Conservation (phyloP, 225 moss, liverwort and hornwort species). For the Marchantia polymorpha region DNA sequence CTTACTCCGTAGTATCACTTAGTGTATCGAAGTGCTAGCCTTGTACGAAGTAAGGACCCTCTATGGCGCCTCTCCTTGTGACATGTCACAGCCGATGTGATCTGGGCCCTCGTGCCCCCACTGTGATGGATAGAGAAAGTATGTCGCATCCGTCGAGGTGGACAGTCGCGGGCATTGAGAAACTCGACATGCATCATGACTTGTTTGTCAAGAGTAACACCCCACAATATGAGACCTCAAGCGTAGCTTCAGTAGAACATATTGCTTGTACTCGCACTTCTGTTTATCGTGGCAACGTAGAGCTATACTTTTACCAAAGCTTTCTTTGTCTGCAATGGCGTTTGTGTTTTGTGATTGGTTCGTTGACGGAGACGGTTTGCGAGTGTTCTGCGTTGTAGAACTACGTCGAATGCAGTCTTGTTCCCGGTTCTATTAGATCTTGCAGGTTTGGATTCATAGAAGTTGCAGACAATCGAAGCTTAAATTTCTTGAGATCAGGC, state of each 20-base stretch:
- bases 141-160: background rate
- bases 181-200: background rate
- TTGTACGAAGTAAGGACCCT: background rate
- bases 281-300: background rate
- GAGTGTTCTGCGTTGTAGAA: background rate
- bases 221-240: background rate
- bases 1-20: too few species aligned
- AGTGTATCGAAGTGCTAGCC: background rate
- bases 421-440: background rate
- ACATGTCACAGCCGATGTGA: background rate
- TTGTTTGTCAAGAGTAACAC: background rate
- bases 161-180: background rate
- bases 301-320: background rate
- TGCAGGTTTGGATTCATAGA: background rate
- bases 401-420: background rate
- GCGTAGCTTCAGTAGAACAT: background rate
- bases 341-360: background rate
- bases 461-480: background rate
- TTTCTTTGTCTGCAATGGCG: background rate
- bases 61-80: background rate
- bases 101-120: background rate
- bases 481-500: background rate
- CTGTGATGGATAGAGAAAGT: background rate
- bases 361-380: background rate
- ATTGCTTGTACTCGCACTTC: background rate